Percentiles rank a stretch among this genome's conserved stretches.
These are phyloP conservation scores for Acanthamoeba culbertsoni DNA, from an alignment of 208 protist species.

Conservation along the genomic window DNA sequence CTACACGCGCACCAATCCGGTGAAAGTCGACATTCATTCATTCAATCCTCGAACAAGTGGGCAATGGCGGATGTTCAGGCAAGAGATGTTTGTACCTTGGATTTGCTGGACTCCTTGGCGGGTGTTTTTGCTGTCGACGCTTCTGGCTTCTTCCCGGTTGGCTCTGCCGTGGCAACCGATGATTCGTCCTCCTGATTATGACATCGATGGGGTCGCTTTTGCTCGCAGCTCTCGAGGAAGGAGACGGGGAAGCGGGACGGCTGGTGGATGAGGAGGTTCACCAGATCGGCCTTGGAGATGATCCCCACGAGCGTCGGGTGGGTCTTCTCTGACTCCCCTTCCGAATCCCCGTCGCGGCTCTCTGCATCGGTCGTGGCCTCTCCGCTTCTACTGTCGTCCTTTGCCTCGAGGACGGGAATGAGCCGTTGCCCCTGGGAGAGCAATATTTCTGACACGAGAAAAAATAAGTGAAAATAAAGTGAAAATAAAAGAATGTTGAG, in stretches of 20 bases:
- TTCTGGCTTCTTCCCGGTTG: neutral
- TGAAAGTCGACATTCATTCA: neutral
- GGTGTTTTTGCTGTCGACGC: neutral
- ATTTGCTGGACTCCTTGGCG: neutral
- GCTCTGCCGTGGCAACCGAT: neutral
- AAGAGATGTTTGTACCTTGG: neutral
- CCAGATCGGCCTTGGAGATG: constrained; percentile 20
- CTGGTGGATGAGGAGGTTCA: constrained; percentile 1
- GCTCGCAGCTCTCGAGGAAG: neutral
- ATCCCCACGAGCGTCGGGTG: neutral
- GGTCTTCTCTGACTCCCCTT: no score
- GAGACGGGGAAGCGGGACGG: constrained; percentile 54
- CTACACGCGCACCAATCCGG: neutral
- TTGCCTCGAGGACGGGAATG: constrained; percentile 42
- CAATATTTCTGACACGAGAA: neutral
- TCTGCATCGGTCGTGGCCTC: neutral
- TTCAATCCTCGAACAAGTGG: neutral
- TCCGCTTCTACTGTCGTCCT: no score
- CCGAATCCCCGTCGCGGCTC: neutral
- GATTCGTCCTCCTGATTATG: no score
- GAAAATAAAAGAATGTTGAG: neutral
- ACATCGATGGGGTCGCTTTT: neutral
- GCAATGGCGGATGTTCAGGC: neutral
- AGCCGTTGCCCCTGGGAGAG: constrained; percentile 20
- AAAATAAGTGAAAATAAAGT: neutral